These are phyloP conservation scores for Pythium vanterpoolii DNA, from an alignment of 352 stramenopile species.

Conservation along the genomic window DNA sequence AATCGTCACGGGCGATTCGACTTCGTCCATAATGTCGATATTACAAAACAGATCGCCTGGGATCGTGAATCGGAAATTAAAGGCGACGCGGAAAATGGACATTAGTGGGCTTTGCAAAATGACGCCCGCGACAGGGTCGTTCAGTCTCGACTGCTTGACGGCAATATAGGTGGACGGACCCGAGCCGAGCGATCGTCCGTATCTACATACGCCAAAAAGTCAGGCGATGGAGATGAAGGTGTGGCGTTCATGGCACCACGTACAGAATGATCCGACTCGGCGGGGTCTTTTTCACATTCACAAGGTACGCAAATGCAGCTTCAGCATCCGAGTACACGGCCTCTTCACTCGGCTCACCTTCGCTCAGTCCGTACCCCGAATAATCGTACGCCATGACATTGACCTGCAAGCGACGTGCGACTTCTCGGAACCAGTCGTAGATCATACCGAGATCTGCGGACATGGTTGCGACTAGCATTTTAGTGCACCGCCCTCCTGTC, in stretches of 20 bases:
- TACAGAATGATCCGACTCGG: constrained; percentile 95
- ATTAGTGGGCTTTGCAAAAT: constrained; percentile 96
- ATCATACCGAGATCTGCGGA: constrained; percentile 94
- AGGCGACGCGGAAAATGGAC: constrained; percentile 96
- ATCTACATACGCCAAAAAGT: constrained; percentile 37
- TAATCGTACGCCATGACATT: constrained; percentile 95
- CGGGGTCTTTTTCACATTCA: constrained; percentile 89
- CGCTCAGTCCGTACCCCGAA: constrained; percentile 96
- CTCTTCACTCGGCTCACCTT: constrained; percentile 90
- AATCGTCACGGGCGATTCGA: constrained; percentile 95
- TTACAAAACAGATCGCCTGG: constrained; percentile 98
- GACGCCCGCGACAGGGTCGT: constrained; percentile 91
- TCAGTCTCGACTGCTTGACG: constrained; percentile 86
- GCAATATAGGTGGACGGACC: constrained; percentile 97
- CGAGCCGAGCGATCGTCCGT: constrained; percentile 89
- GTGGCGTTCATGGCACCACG: background rate
- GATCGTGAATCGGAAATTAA: constrained; percentile 98
- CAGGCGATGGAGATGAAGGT: background rate
- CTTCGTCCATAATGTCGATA: constrained; percentile 90
- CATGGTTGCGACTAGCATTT: background rate
- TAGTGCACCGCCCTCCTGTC: background rate
- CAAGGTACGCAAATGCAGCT: constrained; percentile 94
- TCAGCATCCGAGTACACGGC: constrained; percentile 95
- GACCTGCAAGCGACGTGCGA: constrained; percentile 74
- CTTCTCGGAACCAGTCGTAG: constrained; percentile 96